Evolutionary conservation across 345 rosid genomes (phyloP).

Genomic region (Salix viminalis): DNA sequence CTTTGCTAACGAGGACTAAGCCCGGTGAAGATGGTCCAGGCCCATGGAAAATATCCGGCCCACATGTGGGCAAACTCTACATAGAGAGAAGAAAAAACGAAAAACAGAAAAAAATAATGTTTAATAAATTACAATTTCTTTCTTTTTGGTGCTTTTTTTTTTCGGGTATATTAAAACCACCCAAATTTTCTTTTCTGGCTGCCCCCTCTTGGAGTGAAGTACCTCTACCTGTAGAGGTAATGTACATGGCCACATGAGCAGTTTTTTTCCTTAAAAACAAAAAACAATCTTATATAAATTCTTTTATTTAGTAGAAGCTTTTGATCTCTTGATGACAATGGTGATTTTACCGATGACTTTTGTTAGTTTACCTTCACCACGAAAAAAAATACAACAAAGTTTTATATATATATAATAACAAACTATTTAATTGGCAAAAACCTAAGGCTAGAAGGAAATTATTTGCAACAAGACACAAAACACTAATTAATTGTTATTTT

Average conservation of each 20-base stretch:
- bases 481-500: too few species aligned
- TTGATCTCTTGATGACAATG: background rate
- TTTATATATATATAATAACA: too few species aligned
- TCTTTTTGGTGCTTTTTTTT: background rate
- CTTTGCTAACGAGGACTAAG: slow-evolving; percentile 16
- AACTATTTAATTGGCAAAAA: too few species aligned
- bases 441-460: too few species aligned
- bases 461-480: too few species aligned
- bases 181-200: background rate
- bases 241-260: slow-evolving; percentile 50
- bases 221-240: slow-evolving; percentile 7
- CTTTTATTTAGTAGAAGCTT: slow-evolving; percentile 30
- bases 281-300: slow-evolving; percentile 39
- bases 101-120: background rate
- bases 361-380: background rate
- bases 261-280: slow-evolving; percentile 2
- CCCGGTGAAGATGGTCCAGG: background rate
- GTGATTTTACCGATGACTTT: background rate
- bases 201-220: slow-evolving; percentile 2
- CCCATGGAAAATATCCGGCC: slow-evolving; percentile 7
- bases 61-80: background rate
- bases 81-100: background rate
- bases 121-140: background rate
- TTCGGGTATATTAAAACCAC: background rate
- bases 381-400: too few species aligned